A percentile compares a stretch with the other conserved stretches of the same genome.
These are phyloP conservation scores for Penicillium sp. DNA, from an alignment of 2,329 filamentous ascomycete genomes.

Conservation along the genomic window DNA sequence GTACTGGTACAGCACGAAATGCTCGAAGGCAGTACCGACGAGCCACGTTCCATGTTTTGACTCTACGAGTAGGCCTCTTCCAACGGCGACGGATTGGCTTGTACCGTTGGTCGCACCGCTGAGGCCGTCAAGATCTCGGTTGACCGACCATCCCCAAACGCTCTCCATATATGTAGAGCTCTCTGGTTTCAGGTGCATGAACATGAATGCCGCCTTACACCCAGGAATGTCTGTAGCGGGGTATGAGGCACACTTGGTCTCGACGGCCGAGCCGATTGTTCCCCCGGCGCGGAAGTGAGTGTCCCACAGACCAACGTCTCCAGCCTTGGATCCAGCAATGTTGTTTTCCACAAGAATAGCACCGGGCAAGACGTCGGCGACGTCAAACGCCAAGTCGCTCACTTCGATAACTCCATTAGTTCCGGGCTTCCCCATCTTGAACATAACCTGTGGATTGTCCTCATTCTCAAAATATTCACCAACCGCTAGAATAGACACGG, in stretches of 20 bases:
- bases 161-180: not conserved
- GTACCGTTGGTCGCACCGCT: no score
- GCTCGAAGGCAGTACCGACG: no score
- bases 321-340: not conserved
- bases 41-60: no score
- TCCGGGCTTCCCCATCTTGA: no score
- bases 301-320: not conserved
- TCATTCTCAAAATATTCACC: not conserved
- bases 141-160: conserved; percentile 13
- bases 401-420: no score
- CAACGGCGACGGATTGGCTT: no score
- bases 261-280: not conserved
- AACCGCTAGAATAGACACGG: not conserved
- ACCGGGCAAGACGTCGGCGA: not conserved
- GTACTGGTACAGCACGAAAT: no score
- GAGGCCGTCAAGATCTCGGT: no score
- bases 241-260: not conserved
- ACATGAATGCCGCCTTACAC: not conserved
- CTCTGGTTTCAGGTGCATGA: not conserved
- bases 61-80: no score
- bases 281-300: not conserved
- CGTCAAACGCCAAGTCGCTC: not conserved
- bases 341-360: not conserved
- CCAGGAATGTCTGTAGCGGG: conserved; percentile 1
- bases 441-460: no score